A percentile compares a stretch with the other conserved stretches of the same genome.
Evolutionary conservation across 768 basidiomycete genomes (phyloP).

Genomic region (Tulasnella sp.): DNA sequence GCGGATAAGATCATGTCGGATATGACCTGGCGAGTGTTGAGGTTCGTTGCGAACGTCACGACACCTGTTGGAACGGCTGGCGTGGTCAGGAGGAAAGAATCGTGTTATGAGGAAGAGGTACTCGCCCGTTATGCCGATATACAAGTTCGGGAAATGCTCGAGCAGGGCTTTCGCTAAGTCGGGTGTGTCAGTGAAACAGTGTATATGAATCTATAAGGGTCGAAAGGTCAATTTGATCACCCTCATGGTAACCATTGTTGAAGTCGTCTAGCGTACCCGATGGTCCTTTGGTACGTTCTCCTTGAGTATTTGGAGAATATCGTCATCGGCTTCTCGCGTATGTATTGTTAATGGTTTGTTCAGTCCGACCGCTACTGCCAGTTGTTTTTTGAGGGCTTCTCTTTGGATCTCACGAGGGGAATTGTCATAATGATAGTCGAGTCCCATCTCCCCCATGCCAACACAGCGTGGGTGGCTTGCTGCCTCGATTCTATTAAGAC

Average conservation of each 20-base stretch:
- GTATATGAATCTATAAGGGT: slow-evolving; percentile 64
- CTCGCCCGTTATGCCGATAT: slow-evolving; percentile 71
- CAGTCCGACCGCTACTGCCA: slow-evolving; percentile 56
- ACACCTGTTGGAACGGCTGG: slow-evolving; percentile 44
- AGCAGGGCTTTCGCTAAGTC: slow-evolving; percentile 63
- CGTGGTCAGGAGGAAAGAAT: not conserved
- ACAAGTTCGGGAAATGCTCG: slow-evolving; percentile 70
- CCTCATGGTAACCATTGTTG: too few relatives aligned
- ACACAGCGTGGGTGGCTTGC: slow-evolving; percentile 76
- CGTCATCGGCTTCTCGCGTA: slow-evolving; percentile 77
- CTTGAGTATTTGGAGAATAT: slow-evolving; percentile 71
- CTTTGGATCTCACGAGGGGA: slow-evolving; percentile 65
- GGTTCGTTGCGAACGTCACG: slow-evolving; percentile 68
- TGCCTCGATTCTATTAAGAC: slow-evolving; percentile 49
- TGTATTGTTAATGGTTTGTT: slow-evolving; percentile 79
- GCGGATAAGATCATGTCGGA: slow-evolving; percentile 38
- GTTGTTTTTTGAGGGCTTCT: slow-evolving; percentile 57
- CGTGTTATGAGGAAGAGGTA: not conserved
- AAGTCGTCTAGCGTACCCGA: slow-evolving; percentile 37
- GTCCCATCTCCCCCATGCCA: slow-evolving; percentile 81
- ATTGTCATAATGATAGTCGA: slow-evolving; percentile 78
- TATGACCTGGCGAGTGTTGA: slow-evolving; percentile 62
- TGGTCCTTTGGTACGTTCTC: slow-evolving; percentile 65
- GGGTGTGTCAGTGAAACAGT: slow-evolving; percentile 81
- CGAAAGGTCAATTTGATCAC: not conserved